Evolutionary conservation across 2,329 filamentous ascomycete genomes (phyloP).

Genomic region (Ophiobolus disseminans): DNA sequence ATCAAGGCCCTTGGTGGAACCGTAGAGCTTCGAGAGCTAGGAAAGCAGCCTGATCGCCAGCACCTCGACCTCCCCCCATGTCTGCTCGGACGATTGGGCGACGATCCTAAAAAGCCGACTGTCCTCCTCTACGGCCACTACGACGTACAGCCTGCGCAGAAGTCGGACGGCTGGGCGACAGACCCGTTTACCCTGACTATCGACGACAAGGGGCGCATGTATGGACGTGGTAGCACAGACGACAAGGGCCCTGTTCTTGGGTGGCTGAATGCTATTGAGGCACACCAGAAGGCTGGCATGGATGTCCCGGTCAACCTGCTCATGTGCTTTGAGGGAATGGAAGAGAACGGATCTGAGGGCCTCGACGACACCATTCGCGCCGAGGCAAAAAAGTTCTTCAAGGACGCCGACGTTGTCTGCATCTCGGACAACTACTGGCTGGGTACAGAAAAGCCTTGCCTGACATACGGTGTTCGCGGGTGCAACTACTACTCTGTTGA

Average conservation of each 20-base stretch:
- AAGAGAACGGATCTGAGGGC: slow-evolving; percentile 97
- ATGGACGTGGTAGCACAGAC: slow-evolving; percentile 91
- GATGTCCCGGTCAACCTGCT: slow-evolving; percentile 97
- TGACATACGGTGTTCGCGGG: slow-evolving; percentile 95
- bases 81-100: slow-evolving; percentile 89
- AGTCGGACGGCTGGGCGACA: slow-evolving; percentile 93
- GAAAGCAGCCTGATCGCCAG: slow-evolving; percentile 91
- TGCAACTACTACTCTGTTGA: slow-evolving; percentile 98
- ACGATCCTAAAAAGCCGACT: slow-evolving; percentile 89
- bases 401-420: slow-evolving; percentile 93
- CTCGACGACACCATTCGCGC: slow-evolving; percentile 92
- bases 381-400: slow-evolving; percentile 94
- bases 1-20: slow-evolving; percentile 83
- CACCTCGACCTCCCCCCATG: slow-evolving; percentile 91
- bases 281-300: slow-evolving; percentile 91
- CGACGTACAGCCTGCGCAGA: slow-evolving; percentile 93
- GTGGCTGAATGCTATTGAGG: slow-evolving; percentile 98
- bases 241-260: slow-evolving; percentile 97
- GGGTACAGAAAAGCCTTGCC: slow-evolving; percentile 95
- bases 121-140: slow-evolving; percentile 98
- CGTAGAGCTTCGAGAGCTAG: slow-evolving; percentile 84
- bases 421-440: slow-evolving; percentile 99
- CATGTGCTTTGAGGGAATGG: slow-evolving; percentile 99
- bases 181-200: slow-evolving; percentile 90
- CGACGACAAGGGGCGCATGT: slow-evolving; percentile 93